phyloP scores from a whole-genome alignment of 345 rosid genomes.

The Rhodomyrtus tomentosa region DNA sequence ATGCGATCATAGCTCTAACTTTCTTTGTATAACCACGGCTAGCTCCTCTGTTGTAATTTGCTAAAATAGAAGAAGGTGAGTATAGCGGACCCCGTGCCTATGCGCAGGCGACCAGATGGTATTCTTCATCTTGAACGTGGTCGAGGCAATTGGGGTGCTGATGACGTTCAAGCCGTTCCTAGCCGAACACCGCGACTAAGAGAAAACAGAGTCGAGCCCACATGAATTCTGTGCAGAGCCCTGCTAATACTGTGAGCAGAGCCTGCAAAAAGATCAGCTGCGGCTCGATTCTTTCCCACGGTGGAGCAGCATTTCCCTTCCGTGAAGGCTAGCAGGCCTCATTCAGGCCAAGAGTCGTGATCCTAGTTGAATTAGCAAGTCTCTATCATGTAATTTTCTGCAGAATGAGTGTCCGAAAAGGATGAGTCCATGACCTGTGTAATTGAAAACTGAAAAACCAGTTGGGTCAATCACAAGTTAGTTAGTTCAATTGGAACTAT shows the following conservation, averaged over 20 bases:
- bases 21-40: background rate
- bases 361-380: background rate
- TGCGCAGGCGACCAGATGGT: slow-evolving; percentile 51
- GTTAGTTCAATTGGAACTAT: background rate
- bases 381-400: background rate
- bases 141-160: slow-evolving; percentile 48
- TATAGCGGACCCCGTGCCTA: background rate
- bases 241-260: background rate
- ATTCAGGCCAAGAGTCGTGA: background rate
- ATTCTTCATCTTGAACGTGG: slow-evolving; percentile 44
- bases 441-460: background rate
- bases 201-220: background rate
- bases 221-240: background rate
- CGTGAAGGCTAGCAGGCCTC: background rate
- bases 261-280: background rate
- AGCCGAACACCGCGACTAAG: background rate
- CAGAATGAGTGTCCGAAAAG: background rate
- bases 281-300: background rate
- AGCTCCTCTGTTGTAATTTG: background rate
- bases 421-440: background rate
- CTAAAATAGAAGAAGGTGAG: background rate
- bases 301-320: background rate
- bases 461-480: background rate
- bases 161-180: slow-evolving; percentile 74
- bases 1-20: background rate